A percentile compares a stretch with the other conserved stretches of the same genome.
Conservation (phyloP, 345 rosid genomes). For the Cardamine chenopodiifolia region DNA sequence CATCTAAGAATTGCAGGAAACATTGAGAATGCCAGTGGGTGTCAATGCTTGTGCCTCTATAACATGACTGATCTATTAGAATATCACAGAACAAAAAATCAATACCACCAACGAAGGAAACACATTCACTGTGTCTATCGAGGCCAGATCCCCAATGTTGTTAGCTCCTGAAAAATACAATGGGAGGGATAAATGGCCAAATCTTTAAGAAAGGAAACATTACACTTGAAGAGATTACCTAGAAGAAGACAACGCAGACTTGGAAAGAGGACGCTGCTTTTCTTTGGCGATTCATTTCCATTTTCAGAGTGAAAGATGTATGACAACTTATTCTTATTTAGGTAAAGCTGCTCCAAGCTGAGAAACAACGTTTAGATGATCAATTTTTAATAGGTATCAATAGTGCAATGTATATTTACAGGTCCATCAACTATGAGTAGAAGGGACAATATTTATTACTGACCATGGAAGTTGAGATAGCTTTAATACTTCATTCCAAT, state of each 20-base stretch:
- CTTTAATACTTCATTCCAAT: slow-evolving; percentile 83
- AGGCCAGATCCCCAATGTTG: slow-evolving; percentile 60
- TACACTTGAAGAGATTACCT: slow-evolving; percentile 52
- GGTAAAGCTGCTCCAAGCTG: slow-evolving; percentile 89
- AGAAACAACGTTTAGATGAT: slow-evolving; percentile 16
- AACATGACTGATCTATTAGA: slow-evolving; percentile 15
- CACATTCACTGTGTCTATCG: slow-evolving; percentile 63
- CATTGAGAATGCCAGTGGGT: background rate
- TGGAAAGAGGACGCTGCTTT: slow-evolving; percentile 59
- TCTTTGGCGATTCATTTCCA: slow-evolving; percentile 41
- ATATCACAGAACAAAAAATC: slow-evolving; percentile 22
- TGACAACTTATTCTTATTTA: slow-evolving; percentile 79
- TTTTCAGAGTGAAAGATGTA: slow-evolving; percentile 54
- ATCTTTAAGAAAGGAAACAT: slow-evolving; percentile 9
- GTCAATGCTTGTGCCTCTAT: background rate
- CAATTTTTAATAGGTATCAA: background rate
- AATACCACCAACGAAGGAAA: slow-evolving; percentile 82
- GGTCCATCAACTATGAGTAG: slow-evolving; percentile 9
- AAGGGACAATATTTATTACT: slow-evolving; percentile 35
- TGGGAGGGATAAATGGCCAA: slow-evolving; percentile 22
- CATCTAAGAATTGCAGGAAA: slow-evolving; percentile 6
- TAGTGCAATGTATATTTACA: background rate
- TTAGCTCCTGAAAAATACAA: slow-evolving; percentile 64
- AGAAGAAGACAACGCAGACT: slow-evolving; percentile 77
- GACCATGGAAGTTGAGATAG: slow-evolving; percentile 76